Percentiles rank a stretch among this genome's conserved stretches.
phyloP scores from a whole-genome alignment of 2,329 filamentous ascomycete species.

The Ascochyta viciae-villosae region DNA sequence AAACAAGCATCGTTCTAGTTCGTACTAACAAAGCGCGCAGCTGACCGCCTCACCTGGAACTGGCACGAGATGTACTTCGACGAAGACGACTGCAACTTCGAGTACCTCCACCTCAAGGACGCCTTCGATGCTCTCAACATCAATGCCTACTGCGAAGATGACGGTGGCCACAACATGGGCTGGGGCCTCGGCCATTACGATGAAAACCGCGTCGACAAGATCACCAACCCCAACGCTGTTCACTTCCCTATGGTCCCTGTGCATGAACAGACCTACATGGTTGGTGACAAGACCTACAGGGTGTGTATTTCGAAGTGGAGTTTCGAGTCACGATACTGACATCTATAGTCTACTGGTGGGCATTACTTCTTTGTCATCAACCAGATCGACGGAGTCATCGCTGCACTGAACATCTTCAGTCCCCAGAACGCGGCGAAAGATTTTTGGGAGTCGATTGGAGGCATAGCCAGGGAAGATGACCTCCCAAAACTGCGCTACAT shows the following conservation, averaged over 20 bases:
- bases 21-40: neutral
- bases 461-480: constrained; percentile 16
- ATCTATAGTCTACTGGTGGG: constrained; percentile 22
- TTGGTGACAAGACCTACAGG: neutral
- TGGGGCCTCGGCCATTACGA: constrained; percentile 18
- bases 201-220: neutral
- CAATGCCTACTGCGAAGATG: constrained; percentile 1
- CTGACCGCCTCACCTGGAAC: constrained; percentile 18
- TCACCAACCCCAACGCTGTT: neutral
- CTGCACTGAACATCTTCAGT: constrained; percentile 16
- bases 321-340: neutral
- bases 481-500: constrained; percentile 24
- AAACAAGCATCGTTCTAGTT: neutral
- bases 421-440: constrained; percentile 15
- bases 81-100: constrained; percentile 6
- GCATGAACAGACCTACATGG: neutral
- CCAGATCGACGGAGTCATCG: constrained; percentile 18
- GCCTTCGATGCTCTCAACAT: constrained; percentile 9
- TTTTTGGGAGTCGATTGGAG: constrained; percentile 9
- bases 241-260: neutral
- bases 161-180: constrained; percentile 10
- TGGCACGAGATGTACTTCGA: constrained; percentile 18
- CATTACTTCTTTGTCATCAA: constrained; percentile 27
- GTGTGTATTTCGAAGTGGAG: neutral
- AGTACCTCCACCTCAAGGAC: constrained; percentile 6